phyloP scores from a whole-genome alignment of 495 filamentous ascomycete species.

The Hypoxylon trugodes region DNA sequence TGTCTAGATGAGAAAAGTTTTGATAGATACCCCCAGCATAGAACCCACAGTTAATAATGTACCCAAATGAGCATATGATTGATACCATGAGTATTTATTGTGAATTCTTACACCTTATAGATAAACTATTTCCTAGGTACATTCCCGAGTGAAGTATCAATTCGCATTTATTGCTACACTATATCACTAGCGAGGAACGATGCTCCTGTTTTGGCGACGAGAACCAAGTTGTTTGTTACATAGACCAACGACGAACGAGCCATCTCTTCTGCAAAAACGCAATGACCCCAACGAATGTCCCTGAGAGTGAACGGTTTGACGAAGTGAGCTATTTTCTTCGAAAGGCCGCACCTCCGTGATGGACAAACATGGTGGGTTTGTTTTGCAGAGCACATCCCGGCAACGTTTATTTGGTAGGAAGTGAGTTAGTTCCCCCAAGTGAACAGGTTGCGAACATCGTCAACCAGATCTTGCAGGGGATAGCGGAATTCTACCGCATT shows the following conservation, averaged over 20 bases:
- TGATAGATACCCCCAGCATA: constrained; percentile 29
- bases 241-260: constrained; percentile 21
- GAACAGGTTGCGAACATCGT: background rate
- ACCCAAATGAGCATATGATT: too few species aligned
- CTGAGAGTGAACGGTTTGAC: background rate
- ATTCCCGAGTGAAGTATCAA: constrained; percentile 34
- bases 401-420: background rate
- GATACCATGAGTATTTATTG: too few species aligned
- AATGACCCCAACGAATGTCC: background rate
- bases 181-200: constrained; percentile 36
- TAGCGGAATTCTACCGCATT: constrained; percentile 15
- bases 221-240: constrained; percentile 16
- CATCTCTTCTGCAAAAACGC: constrained; percentile 2
- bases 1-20: constrained; percentile 23
- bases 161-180: constrained; percentile 44
- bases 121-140: background rate
- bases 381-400: too few species aligned
- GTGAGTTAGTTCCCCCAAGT: background rate
- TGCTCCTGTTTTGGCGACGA: constrained; percentile 17
- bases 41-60: background rate
- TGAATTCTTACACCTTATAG: too few species aligned
- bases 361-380: background rate
- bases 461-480: constrained; percentile 21
- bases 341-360: background rate
- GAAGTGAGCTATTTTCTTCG: background rate